phyloP scores from a whole-genome alignment of 306 rosid species.

The Quercus agrifolia region DNA sequence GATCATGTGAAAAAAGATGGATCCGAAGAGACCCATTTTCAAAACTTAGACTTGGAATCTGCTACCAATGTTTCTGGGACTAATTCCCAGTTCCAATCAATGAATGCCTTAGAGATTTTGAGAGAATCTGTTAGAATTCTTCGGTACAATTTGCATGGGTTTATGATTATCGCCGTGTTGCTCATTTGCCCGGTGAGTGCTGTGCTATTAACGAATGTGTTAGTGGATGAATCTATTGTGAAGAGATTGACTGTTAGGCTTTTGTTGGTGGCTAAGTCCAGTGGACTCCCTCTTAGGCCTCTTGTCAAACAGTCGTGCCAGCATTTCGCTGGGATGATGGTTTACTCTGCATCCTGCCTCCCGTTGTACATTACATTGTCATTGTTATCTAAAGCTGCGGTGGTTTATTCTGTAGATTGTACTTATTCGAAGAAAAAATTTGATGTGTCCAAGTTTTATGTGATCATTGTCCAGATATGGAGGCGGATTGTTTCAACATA shows the following conservation, averaged over 20 bases:
- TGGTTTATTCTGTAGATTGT: constrained; percentile 86
- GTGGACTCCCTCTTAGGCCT: constrained; percentile 85
- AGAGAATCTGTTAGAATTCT: constrained; percentile 82
- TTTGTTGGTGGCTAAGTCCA: constrained; percentile 66
- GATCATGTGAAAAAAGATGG: constrained; percentile 57
- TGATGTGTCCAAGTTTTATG: constrained; percentile 52
- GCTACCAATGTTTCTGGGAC: constrained; percentile 27
- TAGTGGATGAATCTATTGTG: constrained; percentile 63
- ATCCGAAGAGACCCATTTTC: constrained; percentile 41
- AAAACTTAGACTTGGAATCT: constrained; percentile 33
- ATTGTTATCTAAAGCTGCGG: constrained; percentile 70
- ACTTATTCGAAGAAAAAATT: constrained; percentile 64
- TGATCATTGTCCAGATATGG: constrained; percentile 64
- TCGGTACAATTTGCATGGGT: constrained; percentile 72
- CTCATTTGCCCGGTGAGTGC: constrained; percentile 88
- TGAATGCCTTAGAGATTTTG: constrained; percentile 89
- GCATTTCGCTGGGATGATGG: constrained; percentile 59
- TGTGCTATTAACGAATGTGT: constrained; percentile 59
- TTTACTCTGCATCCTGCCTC: constrained; percentile 58
- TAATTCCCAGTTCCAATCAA: constrained; percentile 41
- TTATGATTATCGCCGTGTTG: constrained; percentile 54
- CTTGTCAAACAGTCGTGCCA: constrained; percentile 77
- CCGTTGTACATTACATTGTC: constrained; percentile 69
- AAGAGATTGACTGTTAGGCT: constrained; percentile 63
- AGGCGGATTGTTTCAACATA: constrained; percentile 65